Evolutionary conservation across 192 early-diverging fungal genomes (phyloP), one percentile per base, ranked within the genome.

Genomic region (Coemansia sp.): DNA sequence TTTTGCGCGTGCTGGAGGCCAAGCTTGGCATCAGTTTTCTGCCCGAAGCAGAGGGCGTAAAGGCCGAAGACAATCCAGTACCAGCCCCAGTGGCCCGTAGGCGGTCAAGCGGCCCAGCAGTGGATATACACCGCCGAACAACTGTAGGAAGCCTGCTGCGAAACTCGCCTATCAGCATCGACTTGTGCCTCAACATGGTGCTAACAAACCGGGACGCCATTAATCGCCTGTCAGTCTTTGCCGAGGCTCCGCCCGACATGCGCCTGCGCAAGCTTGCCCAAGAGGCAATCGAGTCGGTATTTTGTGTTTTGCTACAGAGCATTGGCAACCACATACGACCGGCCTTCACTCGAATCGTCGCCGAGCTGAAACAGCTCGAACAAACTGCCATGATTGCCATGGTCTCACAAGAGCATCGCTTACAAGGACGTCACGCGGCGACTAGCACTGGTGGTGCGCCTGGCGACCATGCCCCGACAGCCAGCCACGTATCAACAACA

Each of bases 141-240:
- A 75, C 76, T 15, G 77, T 84, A 5, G 82, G 82, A 31, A 75
- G 76, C 38, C 58, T 74, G 33, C 43, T 84, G 49, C 44, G 65
- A 46, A 55, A 62, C 15, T 70, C 74, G 27, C 78, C 82, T 3
- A 64, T 84, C 62, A 80, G 82, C 67, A 77, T 99, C 46, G 95
- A 97, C 68, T 74, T 95, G 72, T 92, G 90, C 22, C 74, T 99
- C 47, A 90, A 93, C 66, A 81, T 99, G 87, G 91, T 97, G 68
- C 91, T 97, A 76, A 69, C 89, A 24, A 95, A 98, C 76, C 94
- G 97, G 66, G 95, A 95, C 47, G 80, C 92, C 1, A 68, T 90
- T 38, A 78, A 73, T 31, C 85, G 92, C 22, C 68, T 92, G 58
- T 79, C 87, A 3, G 78, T 84, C 8, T 93, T 93, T 81, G 71